Percentiles rank a stretch among this genome's conserved stretches.
Conservation (phyloP, 805 yeast genomes). For the Myxozyma nipponensis region DNA sequence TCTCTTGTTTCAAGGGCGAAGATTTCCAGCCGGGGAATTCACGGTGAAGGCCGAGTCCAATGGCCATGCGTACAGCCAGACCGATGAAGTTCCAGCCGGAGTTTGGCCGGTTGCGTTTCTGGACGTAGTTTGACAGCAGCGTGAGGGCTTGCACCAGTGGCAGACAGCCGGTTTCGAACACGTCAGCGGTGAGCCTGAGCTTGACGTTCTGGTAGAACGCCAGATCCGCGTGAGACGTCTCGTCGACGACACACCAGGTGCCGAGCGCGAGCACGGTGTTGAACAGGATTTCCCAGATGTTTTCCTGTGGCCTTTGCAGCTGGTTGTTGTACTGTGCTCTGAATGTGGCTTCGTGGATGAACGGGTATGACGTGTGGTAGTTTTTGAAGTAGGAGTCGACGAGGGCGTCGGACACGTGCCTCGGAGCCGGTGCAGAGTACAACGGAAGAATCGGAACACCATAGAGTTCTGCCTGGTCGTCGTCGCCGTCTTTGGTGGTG, state of each 20-base stretch:
- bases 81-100: conserved; percentile 69
- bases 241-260: conserved; percentile 61
- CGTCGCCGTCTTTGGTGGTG: conserved; percentile 15
- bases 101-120: conserved; percentile 61
- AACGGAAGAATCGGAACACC: conserved; percentile 20
- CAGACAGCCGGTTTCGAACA: conserved; percentile 59
- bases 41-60: conserved; percentile 58
- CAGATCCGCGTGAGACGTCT: conserved; percentile 48
- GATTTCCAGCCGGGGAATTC: conserved; percentile 46
- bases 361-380: conserved; percentile 61
- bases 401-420: conserved; percentile 36
- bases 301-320: conserved; percentile 42
- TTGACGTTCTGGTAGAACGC: conserved; percentile 55
- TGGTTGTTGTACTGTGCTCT: conserved; percentile 46
- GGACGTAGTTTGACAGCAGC: conserved; percentile 57
- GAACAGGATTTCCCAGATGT: conserved; percentile 51
- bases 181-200: conserved; percentile 42
- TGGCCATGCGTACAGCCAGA: conserved; percentile 61
- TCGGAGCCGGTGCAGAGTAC: conserved; percentile 22
- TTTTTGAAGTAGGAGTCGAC: conserved; percentile 52
- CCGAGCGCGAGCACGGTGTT: conserved; percentile 64
- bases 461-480: conserved; percentile 8
- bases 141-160: conserved; percentile 52
- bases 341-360: conserved; percentile 54
- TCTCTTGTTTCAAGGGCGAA: conserved; percentile 48